Conservation (phyloP, 164 flowering plant genomes). For the Vitis vinifera region ASM3070453v1 NC_081808.1:22751001-22751500, state of each 20-base stretch:
- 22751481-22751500: too few species aligned
- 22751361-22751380: slow-evolving; percentile 19
- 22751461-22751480: too few species aligned
- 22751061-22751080: slow-evolving; percentile 88
- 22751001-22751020: slow-evolving; percentile 91
- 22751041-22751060: slow-evolving; percentile 95
- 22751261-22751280: too few species aligned
- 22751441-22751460: too few species aligned
- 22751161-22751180: slow-evolving; percentile 87
- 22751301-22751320: too few species aligned
- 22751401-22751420: slow-evolving; percentile 2
- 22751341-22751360: slow-evolving; percentile 10
- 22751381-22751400: slow-evolving; percentile 15
- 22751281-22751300: too few species aligned
- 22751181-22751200: slow-evolving; percentile 91
- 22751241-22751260: slow-evolving; percentile 90
- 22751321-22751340: too few species aligned
- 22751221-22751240: slow-evolving; percentile 96
- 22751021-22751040: slow-evolving; percentile 98
- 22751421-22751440: slow-evolving; percentile 18
- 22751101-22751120: slow-evolving; percentile 81
- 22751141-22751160: slow-evolving; percentile 99
- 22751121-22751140: slow-evolving; percentile 92
- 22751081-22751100: slow-evolving; percentile 90
- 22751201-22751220: slow-evolving; percentile 99